A percentile compares a stretch with the other conserved stretches of the same genome.
These are phyloP conservation scores for Neophaeococcomyces mojaviensis DNA, from an alignment of 2,329 filamentous ascomycete genomes.

Conservation along the genomic window DNA sequence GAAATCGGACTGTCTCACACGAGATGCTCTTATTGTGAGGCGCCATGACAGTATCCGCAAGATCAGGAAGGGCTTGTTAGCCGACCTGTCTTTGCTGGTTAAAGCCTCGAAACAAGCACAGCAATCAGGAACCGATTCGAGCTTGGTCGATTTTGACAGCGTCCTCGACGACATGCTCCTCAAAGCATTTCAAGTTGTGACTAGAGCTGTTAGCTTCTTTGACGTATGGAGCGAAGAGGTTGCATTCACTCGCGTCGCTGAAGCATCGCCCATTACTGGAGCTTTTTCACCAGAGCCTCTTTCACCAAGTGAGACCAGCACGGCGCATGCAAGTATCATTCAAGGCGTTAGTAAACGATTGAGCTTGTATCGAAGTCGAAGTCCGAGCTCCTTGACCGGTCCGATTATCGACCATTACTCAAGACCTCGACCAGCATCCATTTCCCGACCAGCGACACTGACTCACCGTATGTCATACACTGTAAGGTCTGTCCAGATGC, in stretches of 20 bases:
- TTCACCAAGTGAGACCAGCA: conserved; percentile 7
- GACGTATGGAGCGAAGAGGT: conserved; percentile 66
- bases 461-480: conserved; percentile 72
- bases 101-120: conserved; percentile 82
- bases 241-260: conserved; percentile 30
- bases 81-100: conserved; percentile 81
- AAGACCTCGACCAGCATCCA: conserved; percentile 10
- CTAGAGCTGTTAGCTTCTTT: conserved; percentile 78
- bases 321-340: background rate
- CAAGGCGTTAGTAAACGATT: conserved; percentile 1
- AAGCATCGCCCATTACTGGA: background rate
- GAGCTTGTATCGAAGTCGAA: background rate
- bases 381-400: background rate
- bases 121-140: conserved; percentile 32
- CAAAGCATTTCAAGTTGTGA: conserved; percentile 91
- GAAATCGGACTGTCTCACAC: conserved; percentile 75
- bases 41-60: conserved; percentile 68
- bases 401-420: background rate
- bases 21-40: conserved; percentile 69
- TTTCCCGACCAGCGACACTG: conserved; percentile 43
- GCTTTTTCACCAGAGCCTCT: conserved; percentile 8
- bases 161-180: conserved; percentile 87
- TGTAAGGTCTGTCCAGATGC: conserved; percentile 55
- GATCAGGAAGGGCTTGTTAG: conserved; percentile 77
- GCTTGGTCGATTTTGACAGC: conserved; percentile 49